Evolutionary conservation across 75 land plant genomes (phyloP), one percentile per base, ranked within the genome.

Genomic region (Pinus tabuliformis): DNA sequence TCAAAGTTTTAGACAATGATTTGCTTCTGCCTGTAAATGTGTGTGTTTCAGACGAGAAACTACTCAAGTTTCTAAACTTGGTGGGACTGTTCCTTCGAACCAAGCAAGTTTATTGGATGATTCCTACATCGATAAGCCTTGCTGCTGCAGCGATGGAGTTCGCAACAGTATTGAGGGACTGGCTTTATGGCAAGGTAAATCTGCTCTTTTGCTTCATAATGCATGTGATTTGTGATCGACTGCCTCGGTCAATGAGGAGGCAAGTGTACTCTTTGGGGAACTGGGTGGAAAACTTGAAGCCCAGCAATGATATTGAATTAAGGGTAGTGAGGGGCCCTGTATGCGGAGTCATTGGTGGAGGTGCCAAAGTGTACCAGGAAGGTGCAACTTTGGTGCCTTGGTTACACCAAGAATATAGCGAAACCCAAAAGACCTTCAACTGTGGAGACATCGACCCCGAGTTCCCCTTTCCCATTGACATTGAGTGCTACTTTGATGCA

Each of bases 281-380:
- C 49, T 39, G 71, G 71, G 22, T 66, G 22, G 71, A 66, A 13
- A 66, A 39, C 3, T n/a, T 66, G 52, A 66, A 66, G 11, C 71
- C 71, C 71, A 7, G 45, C 24, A 66, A 66, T 5, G 71, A 66
- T 21, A 1, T 66, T 3, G 18, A 20, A 21, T 18, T 66, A 17
- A 66, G 71, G 49, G 49, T 66, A 6, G n/a, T 66, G 11, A 39
- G 22, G 20, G 71, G 49, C 0, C 3, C 6, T 3, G 20, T 39
- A 20, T 18, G n/a, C 8, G 71, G 21, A 18, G 52, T 66, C 11
- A 66, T 66, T 18, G 71, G 49, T 7, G 71, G 45, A 66, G 71
- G 71, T 39, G 71, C 71, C 20, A 66, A 66, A 39, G 49, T 66
- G 4, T 1, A 66, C 0, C 2, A 2, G n/a, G 49, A 66, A 20